Evolutionary conservation across 768 basidiomycete species (phyloP), one percentile per base, ranked within the genome.

Genomic region (Udeniomyces megalosporus): DNA sequence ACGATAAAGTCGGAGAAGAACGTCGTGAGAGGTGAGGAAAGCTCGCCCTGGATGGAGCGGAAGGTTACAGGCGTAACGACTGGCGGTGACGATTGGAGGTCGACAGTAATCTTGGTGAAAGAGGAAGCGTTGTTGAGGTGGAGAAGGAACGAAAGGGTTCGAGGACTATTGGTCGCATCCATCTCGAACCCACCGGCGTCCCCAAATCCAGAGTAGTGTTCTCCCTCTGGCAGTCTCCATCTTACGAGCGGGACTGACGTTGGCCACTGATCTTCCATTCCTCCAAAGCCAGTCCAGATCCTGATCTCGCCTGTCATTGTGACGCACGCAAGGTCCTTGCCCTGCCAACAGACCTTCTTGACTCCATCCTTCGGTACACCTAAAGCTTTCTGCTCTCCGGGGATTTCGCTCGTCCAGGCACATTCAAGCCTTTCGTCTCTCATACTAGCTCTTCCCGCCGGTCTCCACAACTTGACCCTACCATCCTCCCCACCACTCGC

Each of bases 401-500:
- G 22, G 26, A 22, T 29, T 1, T 46, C 34, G 14, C 56, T 51
- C 10, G 45, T 20, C 62, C 62, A 63, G 20, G 38, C 28, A 42
- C 26, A 24, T 17, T 51, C 12, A 63, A n/a, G 44, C 17, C 48
- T 24, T 34, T 58, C 50, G 34, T 47, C 34, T 32, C 51, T 29
- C 20, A 26, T 42, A 42, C 38, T 42, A 17, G 17, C 24, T 3
- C 29, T 17, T 12, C 60, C 44, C 14, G n/a, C 24, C 7, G n/a
- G 49, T 14, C 42, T 34, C 62, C 62, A 63, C 3, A 63, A 56
- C 49, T 58, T 63, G 29, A 63, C 50, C 3, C 38, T 24, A 1
- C 62, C 62, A 24, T 63, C 62, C 14, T 56, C 56, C 14, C 62
- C 62, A n/a, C 62, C 62, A 51, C 62, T 63, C 6, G 31, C 31